phyloP scores from a whole-genome alignment of 495 filamentous ascomycete genomes.

The Aspergillus olivimuriae region DNA sequence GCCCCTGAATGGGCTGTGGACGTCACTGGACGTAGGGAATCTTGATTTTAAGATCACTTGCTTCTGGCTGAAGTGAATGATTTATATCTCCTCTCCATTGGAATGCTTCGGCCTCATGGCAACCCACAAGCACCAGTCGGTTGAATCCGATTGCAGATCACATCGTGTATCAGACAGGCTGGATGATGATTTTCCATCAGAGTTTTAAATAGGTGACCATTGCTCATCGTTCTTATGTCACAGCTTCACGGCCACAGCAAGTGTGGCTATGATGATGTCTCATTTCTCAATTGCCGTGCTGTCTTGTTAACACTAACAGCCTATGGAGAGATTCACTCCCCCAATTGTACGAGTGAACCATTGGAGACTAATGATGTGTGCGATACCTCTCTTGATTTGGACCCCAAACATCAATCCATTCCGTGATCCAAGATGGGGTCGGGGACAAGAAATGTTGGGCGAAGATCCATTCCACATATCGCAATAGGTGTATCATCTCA shows the following conservation, averaged over 20 bases:
- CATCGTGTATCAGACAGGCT: neutral
- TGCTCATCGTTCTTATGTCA: neutral
- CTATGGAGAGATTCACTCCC: neutral
- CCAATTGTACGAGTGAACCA: conserved; percentile 9
- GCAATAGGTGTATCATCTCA: conserved; percentile 44
- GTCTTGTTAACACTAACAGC: neutral
- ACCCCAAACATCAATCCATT: conserved; percentile 61
- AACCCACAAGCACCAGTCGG: neutral
- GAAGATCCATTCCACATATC: conserved; percentile 50
- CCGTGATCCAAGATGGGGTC: conserved; percentile 49
- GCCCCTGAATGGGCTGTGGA: no score
- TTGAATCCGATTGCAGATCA: neutral
- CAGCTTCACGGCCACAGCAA: neutral
- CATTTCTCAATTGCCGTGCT: neutral
- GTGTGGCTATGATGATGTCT: neutral
- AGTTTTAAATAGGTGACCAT: neutral
- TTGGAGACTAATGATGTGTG: conserved; percentile 22
- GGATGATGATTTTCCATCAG: neutral
- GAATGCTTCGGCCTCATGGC: neutral
- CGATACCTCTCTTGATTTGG: conserved; percentile 38
- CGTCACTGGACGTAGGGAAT: neutral
- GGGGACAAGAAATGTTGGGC: conserved; percentile 51
- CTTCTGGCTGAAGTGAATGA: neutral
- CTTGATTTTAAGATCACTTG: neutral
- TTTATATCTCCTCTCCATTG: neutral